phyloP scores from a whole-genome alignment of 2,329 filamentous ascomycete genomes.

The Truncatella angustata region DNA sequence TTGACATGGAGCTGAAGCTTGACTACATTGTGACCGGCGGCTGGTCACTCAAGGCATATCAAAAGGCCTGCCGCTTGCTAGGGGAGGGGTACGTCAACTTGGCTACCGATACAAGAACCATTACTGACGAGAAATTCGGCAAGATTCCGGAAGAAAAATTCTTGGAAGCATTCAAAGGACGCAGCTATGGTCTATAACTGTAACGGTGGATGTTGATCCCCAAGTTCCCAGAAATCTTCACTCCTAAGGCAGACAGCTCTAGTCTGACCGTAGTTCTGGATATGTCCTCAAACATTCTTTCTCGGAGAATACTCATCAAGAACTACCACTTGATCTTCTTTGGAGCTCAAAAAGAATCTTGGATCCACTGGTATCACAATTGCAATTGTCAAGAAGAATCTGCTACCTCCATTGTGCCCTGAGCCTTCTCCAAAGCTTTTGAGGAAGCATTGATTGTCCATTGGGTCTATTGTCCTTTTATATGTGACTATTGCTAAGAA shows the following conservation, averaged over 20 bases:
- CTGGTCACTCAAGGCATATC: constrained; percentile 86
- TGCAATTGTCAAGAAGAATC: constrained; percentile 76
- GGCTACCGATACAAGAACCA: constrained; percentile 63
- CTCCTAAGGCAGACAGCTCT: constrained; percentile 55
- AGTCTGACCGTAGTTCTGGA: constrained; percentile 82
- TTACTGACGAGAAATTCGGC: constrained; percentile 80
- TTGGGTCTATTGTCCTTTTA: constrained; percentile 76
- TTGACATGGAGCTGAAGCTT: constrained; percentile 70
- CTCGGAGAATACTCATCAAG: constrained; percentile 69
- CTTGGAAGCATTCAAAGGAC: constrained; percentile 70
- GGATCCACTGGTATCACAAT: constrained; percentile 85
- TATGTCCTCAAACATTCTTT: constrained; percentile 93
- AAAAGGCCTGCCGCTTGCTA: constrained; percentile 76
- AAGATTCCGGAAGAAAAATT: constrained; percentile 73
- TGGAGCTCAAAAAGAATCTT: constrained; percentile 92
- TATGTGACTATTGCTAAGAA: constrained; percentile 88
- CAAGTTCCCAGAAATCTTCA: constrained; percentile 62
- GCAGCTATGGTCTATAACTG: constrained; percentile 83
- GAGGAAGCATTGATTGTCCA: constrained; percentile 70
- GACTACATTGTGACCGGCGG: constrained; percentile 91
- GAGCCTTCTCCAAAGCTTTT: constrained; percentile 69
- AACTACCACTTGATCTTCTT: constrained; percentile 88
- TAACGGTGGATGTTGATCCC: constrained; percentile 94
- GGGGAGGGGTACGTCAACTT: constrained; percentile 80
- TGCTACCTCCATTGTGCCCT: constrained; percentile 66